Conservation (phyloP, 225 moss, liverwort and hornwort genomes). For the Ulota crispa region DNA sequence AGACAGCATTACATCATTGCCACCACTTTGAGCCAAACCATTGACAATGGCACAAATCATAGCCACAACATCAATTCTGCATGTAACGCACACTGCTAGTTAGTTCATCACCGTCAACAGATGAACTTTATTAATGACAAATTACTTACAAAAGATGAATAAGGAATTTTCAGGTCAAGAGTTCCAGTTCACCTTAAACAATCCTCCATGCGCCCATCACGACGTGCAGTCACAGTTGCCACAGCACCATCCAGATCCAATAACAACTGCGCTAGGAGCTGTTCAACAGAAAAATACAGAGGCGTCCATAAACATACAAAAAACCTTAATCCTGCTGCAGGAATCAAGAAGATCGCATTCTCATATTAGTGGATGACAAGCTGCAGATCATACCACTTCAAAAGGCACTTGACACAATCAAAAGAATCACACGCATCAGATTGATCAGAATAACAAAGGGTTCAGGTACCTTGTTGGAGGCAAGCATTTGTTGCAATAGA, state of each 20-base stretch:
- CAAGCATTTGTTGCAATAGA: slow-evolving; percentile 80
- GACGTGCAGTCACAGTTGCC: slow-evolving; percentile 65
- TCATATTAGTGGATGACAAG: neutral
- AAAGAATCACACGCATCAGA: neutral
- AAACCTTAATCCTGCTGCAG: neutral
- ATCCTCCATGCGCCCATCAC: slow-evolving; percentile 83
- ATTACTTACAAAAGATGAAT: neutral
- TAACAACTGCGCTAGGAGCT: slow-evolving; percentile 78
- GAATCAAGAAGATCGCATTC: slow-evolving; percentile 9
- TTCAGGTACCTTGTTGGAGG: slow-evolving; percentile 73
- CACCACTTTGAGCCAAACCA: slow-evolving; percentile 73
- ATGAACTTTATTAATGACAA: neutral
- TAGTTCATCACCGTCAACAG: slow-evolving; percentile 5
- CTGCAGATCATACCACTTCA: slow-evolving; percentile 3
- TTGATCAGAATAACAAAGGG: slow-evolving; percentile 6
- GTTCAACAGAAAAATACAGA: slow-evolving; percentile 16
- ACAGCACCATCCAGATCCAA: slow-evolving; percentile 77
- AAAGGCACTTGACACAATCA: slow-evolving; percentile 4
- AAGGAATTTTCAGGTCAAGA: neutral
- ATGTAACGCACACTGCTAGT: slow-evolving; percentile 18
- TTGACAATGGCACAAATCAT: slow-evolving; percentile 87
- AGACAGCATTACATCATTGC: slow-evolving; percentile 70
- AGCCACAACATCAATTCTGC: slow-evolving; percentile 85
- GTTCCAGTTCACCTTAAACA: slow-evolving; percentile 58
- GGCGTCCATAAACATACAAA: slow-evolving; percentile 8